Base-by-base conservation (phyloP, 352 stramenopile species). In the Phytophthora tentaculata region DNA sequence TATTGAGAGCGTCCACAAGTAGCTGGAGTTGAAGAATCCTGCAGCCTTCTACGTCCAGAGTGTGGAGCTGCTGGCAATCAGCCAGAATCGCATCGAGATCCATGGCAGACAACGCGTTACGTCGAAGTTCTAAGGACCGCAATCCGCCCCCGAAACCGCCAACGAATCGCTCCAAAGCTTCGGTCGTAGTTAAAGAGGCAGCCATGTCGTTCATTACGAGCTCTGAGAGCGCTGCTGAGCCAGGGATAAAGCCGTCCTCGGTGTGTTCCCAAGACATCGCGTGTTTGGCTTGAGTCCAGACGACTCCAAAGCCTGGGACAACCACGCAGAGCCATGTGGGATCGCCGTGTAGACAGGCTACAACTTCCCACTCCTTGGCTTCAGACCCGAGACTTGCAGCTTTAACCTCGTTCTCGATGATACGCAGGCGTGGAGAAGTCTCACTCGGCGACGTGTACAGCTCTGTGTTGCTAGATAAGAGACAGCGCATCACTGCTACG, bases 201-300 rank as follows among this genome's bases (percentile, higher is more conserved):
- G 45, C 50, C 66, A 78, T 75, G 50, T 67, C 66, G 14, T 78
- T 78, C 61, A 78, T 69, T 22, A 78, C 66, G 2, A 78, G 57
- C 26, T 78, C 66, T 22, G 61, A 67, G 12, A 72, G 19, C 22
- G 60, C 53, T 64, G 61, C 61, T 48, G 48, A 61, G 59, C 41
- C 35, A 17, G 50, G 16, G 9, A n/a, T 6, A 10, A 47, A 8
- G 24, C 23, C 28, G 5, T 61, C 28, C 35, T 73, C 69, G 12
- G 35, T 44, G 41, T 69, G 56, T 37, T 66, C 51, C 61, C 56
- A 68, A 16, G 51, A 65, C 63, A 68, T 72, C 26, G 63, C 66
- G 20, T 67, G 45, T 13, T 72, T 72, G 23, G 56, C 3, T 16
- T 56, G 61, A 17, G 71, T 69, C 71, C 71, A 78, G 22, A 50